Conservation (phyloP, 768 basidiomycete species). For the Mycena latifolia region DNA sequence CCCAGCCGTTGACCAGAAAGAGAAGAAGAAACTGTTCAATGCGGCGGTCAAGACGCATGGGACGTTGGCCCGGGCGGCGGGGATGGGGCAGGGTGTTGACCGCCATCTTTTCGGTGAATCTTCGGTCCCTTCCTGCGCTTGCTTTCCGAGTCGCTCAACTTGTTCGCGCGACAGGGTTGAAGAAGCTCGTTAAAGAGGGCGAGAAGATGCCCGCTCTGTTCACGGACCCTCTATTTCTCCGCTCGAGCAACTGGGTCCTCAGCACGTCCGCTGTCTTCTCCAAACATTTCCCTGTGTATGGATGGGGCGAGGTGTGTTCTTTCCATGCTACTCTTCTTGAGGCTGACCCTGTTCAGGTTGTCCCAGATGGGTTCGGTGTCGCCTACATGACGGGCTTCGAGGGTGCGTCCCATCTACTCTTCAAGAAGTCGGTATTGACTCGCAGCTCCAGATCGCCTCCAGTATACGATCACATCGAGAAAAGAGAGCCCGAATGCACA, state of each 20-base stretch:
- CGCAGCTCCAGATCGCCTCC: slow-evolving; percentile 70
- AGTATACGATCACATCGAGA: slow-evolving; percentile 90
- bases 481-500: slow-evolving; percentile 84
- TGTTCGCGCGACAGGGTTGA: slow-evolving; percentile 66
- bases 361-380: slow-evolving; percentile 94
- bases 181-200: slow-evolving; percentile 70
- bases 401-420: slow-evolving; percentile 58
- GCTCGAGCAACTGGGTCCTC: slow-evolving; percentile 86
- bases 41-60: slow-evolving; percentile 76
- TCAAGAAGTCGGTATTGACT: no score
- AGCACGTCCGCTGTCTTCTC: slow-evolving; percentile 93
- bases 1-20: slow-evolving; percentile 49
- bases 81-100: slow-evolving; percentile 83
- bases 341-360: slow-evolving; percentile 61
- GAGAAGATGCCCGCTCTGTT: slow-evolving; percentile 80
- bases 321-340: neutral
- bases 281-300: slow-evolving; percentile 87
- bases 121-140: neutral
- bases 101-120: slow-evolving; percentile 85
- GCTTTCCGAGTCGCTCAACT: neutral
- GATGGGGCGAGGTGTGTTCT: slow-evolving; percentile 86
- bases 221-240: slow-evolving; percentile 77
- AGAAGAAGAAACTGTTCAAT: slow-evolving; percentile 66
- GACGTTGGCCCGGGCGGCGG: slow-evolving; percentile 72
- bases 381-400: slow-evolving; percentile 95